Conservation (phyloP, 176 grass and related monocot genomes). For the Oropetium thomaeum region DNA sequence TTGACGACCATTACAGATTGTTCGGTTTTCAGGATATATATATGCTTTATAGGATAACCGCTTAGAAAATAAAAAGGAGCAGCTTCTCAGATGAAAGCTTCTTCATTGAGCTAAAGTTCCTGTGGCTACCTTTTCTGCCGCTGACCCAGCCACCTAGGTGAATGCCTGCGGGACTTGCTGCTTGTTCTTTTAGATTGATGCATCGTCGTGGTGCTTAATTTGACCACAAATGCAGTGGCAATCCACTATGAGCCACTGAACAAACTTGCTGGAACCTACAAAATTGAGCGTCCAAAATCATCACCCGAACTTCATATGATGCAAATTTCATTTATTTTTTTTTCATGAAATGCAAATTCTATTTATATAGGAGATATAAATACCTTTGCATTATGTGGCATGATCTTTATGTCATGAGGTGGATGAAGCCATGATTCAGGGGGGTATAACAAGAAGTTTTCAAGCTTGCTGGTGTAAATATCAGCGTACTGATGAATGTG, state of each 20-base stretch:
- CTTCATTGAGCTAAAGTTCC: not conserved
- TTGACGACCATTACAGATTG: constrained; percentile 20
- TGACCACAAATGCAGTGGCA: not conserved
- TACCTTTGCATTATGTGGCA: constrained; percentile 99
- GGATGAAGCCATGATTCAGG: constrained; percentile 92
- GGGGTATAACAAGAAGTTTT: constrained; percentile 71
- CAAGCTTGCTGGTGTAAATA: constrained; percentile 88
- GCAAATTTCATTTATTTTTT: no score
- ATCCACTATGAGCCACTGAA: constrained; percentile 50
- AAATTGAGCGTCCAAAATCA: constrained; percentile 30
- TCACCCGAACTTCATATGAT: not conserved
- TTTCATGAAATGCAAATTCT: no score
- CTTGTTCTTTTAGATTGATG: constrained; percentile 10
- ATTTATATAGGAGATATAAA: not conserved
- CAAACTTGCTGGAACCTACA: constrained; percentile 71
- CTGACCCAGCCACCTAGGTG: not conserved
- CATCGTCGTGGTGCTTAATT: constrained; percentile 8
- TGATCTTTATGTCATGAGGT: constrained; percentile 98
- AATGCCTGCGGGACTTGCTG: not conserved
- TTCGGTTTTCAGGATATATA: not conserved
- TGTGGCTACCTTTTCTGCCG: not conserved
- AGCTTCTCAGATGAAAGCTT: not conserved
- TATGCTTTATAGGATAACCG: not conserved
- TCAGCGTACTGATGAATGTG: constrained; percentile 99
- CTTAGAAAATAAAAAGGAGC: not conserved